phyloP scores from a whole-genome alignment of 2,329 filamentous ascomycete genomes.

The Metarhizium anisopliae region DNA sequence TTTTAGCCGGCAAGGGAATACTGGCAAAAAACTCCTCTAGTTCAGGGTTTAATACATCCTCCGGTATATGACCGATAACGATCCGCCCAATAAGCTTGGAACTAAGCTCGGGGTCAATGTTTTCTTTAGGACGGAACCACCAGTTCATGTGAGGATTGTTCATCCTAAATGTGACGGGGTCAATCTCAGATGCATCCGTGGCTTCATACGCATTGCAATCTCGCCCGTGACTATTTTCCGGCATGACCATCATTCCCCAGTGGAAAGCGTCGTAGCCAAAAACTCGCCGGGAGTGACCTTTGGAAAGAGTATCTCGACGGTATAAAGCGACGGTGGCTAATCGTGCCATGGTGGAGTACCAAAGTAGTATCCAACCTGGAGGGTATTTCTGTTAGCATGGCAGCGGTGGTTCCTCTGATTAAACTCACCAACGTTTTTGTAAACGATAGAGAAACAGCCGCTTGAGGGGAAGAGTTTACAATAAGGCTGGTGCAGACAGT shows the following conservation, averaged over 20 bases:
- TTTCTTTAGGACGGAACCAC: constrained; percentile 15
- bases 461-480: background rate
- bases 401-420: background rate
- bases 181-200: constrained; percentile 20
- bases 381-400: background rate
- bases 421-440: background rate
- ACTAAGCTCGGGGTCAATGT: constrained; percentile 10
- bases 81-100: constrained; percentile 19
- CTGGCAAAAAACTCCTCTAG: constrained; percentile 13
- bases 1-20: constrained; percentile 20
- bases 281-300: constrained; percentile 11
- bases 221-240: constrained; percentile 7
- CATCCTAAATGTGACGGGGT: constrained; percentile 21
- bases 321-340: constrained; percentile 18
- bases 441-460: background rate
- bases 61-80: constrained; percentile 16
- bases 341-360: constrained; percentile 6
- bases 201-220: constrained; percentile 17
- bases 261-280: constrained; percentile 22
- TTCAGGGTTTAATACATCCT: constrained; percentile 9
- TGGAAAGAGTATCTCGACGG: constrained; percentile 18
- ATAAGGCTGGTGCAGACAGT: background rate
- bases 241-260: constrained; percentile 20
- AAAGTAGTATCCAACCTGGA: background rate
- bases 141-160: constrained; percentile 23